Evolutionary conservation across 257 asterid species (phyloP).

Genomic region (Gentiana macrophylla): DNA sequence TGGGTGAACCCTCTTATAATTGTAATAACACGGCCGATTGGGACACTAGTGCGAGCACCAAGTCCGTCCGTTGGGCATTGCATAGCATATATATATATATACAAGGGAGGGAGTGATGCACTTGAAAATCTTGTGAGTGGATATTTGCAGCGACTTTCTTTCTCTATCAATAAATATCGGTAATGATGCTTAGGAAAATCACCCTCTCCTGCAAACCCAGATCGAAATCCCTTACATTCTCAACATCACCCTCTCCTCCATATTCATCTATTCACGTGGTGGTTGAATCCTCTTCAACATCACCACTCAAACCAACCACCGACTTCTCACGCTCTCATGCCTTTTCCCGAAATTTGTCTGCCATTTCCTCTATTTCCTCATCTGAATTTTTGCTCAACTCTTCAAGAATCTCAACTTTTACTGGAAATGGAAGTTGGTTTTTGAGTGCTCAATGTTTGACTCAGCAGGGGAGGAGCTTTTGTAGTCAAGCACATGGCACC

Average conservation of each 20-base stretch:
- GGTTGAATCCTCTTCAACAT: slow-evolving; percentile 1
- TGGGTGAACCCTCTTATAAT: too few species aligned
- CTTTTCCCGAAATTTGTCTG: slow-evolving; percentile 1
- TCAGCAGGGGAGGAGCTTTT: slow-evolving; percentile 30
- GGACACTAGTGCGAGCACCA: too few species aligned
- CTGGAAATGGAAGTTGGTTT: slow-evolving; percentile 15
- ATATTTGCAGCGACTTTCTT: too few species aligned
- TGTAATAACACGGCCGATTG: too few species aligned
- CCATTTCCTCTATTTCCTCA: slow-evolving; percentile 16
- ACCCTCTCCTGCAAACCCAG: slow-evolving; percentile 27
- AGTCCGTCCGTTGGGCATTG: too few species aligned
- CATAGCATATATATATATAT: too few species aligned
- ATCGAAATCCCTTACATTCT: slow-evolving; percentile 13
- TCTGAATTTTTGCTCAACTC: slow-evolving; percentile 14
- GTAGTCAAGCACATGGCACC: slow-evolving; percentile 34
- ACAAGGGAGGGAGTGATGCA: too few species aligned
- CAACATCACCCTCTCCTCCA: background rate
- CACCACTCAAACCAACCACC: slow-evolving; percentile 9
- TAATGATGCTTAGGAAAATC: slow-evolving; percentile 32
- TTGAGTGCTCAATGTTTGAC: slow-evolving; percentile 13
- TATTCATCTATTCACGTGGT: background rate
- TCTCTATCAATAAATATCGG: too few species aligned
- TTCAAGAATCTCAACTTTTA: slow-evolving; percentile 11
- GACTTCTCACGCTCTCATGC: slow-evolving; percentile 8
- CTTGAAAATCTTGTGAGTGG: too few species aligned